Conservation (phyloP, 495 filamentous ascomycete genomes). For the Penicillium goetzii region DNA sequence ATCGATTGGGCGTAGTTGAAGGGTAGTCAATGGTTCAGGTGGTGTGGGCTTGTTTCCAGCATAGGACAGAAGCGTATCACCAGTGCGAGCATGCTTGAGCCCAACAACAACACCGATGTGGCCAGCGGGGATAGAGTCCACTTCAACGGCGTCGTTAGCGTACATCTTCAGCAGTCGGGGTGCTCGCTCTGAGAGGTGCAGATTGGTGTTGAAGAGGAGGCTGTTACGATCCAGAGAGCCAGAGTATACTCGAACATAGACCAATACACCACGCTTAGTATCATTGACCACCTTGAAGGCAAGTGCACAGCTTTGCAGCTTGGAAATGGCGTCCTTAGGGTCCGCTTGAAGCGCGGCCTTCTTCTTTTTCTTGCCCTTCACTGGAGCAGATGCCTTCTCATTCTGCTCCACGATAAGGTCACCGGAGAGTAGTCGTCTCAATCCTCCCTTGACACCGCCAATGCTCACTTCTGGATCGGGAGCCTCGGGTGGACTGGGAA, state of each 20-base stretch:
- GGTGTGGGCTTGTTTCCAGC: slow-evolving; percentile 62
- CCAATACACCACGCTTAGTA: slow-evolving; percentile 79
- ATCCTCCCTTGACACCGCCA: slow-evolving; percentile 53
- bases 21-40: slow-evolving; percentile 67
- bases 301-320: slow-evolving; percentile 75
- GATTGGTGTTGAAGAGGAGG: slow-evolving; percentile 83
- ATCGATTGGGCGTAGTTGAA: slow-evolving; percentile 86
- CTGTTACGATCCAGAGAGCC: slow-evolving; percentile 75
- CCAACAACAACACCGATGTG: slow-evolving; percentile 97
- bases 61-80: slow-evolving; percentile 86
- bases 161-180: slow-evolving; percentile 89
- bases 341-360: slow-evolving; percentile 37
- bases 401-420: slow-evolving; percentile 49
- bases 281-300: slow-evolving; percentile 98
- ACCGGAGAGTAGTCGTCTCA: slow-evolving; percentile 56
- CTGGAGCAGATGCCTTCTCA: slow-evolving; percentile 38
- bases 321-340: slow-evolving; percentile 61
- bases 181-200: slow-evolving; percentile 79
- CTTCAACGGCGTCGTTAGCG: slow-evolving; percentile 83
- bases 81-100: slow-evolving; percentile 86
- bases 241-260: slow-evolving; percentile 91
- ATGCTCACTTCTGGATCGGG: slow-evolving; percentile 78
- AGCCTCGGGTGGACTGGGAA: slow-evolving; percentile 81
- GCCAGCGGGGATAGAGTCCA: slow-evolving; percentile 75
- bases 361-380: slow-evolving; percentile 50